Percentiles rank a stretch among this genome's conserved stretches.
phyloP scores from a whole-genome alignment of 495 filamentous ascomycete genomes.

The Aspergillus carlsbadensis region DNA sequence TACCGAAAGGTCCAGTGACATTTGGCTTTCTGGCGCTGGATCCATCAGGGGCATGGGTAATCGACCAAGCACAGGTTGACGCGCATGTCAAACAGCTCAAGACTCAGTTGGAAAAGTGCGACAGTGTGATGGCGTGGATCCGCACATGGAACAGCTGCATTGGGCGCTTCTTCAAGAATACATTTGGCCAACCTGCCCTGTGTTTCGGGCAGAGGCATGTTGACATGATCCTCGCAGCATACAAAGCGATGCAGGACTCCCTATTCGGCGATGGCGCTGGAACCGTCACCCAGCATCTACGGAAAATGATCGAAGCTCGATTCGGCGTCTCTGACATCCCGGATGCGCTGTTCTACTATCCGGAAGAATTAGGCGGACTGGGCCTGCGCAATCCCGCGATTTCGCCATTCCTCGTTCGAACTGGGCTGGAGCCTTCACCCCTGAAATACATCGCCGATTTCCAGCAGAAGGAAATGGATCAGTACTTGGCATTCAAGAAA shows the following conservation, averaged over 20 bases:
- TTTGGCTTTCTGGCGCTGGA: constrained; percentile 28
- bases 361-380: constrained; percentile 53
- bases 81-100: constrained; percentile 54
- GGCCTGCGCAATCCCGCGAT: constrained; percentile 57
- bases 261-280: constrained; percentile 36
- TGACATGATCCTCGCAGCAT: constrained; percentile 52
- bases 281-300: constrained; percentile 49
- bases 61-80: constrained; percentile 53
- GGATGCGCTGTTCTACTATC: constrained; percentile 57
- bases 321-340: constrained; percentile 55
- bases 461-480: constrained; percentile 35
- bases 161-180: constrained; percentile 56
- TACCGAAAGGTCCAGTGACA: constrained; percentile 22
- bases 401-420: constrained; percentile 36
- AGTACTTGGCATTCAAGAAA: constrained; percentile 35
- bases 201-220: constrained; percentile 58
- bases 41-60: constrained; percentile 28
- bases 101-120: constrained; percentile 45
- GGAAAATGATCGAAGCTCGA: constrained; percentile 42
- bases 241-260: constrained; percentile 51
- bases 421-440: constrained; percentile 29
- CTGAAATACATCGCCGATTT: constrained; percentile 31
- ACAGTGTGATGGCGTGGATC: constrained; percentile 56
- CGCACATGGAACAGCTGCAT: constrained; percentile 62
- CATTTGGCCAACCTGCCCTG: constrained; percentile 57